Evolutionary conservation across 306 rosid species (phyloP).

Genomic region (Corylus americana): DNA sequence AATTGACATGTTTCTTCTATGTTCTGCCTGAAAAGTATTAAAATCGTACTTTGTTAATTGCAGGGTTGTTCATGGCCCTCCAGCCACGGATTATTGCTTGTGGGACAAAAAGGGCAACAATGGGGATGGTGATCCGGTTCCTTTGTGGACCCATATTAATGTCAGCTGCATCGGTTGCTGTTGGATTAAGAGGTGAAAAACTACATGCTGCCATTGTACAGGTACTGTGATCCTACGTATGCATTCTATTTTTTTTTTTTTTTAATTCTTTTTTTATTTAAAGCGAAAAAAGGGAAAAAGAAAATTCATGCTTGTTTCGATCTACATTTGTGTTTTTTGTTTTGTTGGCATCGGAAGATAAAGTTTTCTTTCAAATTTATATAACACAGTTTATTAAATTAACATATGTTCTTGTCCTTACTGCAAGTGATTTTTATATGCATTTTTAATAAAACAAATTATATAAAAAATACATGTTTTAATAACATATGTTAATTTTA

Average conservation of each 20-base stretch:
- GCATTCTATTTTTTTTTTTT: background rate
- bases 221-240: slow-evolving; percentile 11
- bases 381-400: too few relatives aligned
- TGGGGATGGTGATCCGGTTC: slow-evolving; percentile 47
- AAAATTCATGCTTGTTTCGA: too few relatives aligned
- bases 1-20: background rate
- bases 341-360: too few relatives aligned
- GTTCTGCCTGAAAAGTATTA: background rate
- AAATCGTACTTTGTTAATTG: background rate
- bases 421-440: background rate
- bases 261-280: too few relatives aligned
- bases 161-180: slow-evolving; percentile 35
- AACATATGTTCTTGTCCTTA: too few relatives aligned
- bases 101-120: slow-evolving; percentile 36
- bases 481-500: too few relatives aligned
- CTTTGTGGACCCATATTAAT: slow-evolving; percentile 37
- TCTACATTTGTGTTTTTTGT: too few relatives aligned
- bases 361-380: too few relatives aligned
- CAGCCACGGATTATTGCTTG: slow-evolving; percentile 44
- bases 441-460: too few relatives aligned
- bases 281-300: too few relatives aligned
- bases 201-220: slow-evolving; percentile 48
- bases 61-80: slow-evolving; percentile 50
- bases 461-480: too few relatives aligned
- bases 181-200: slow-evolving; percentile 38